These are phyloP conservation scores for Phylloporus sp. DNA, from an alignment of 768 basidiomycete species.

Conservation along the genomic window DNA sequence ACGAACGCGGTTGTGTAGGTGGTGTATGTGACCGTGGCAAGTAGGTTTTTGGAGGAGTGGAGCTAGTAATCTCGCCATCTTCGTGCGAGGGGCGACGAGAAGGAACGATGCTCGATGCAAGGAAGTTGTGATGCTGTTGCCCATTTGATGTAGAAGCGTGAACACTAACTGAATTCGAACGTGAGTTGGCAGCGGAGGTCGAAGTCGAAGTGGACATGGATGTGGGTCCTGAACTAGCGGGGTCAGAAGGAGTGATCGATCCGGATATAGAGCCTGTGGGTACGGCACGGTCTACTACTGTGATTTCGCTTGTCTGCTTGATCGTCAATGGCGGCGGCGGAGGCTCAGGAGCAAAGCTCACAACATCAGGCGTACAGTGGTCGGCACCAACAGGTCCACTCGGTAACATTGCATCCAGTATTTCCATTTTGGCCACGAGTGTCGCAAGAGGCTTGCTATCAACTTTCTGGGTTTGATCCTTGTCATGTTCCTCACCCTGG, in stretches of 20 bases:
- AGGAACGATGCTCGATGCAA: slow-evolving; percentile 5
- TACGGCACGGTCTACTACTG: neutral
- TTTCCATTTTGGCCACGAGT: slow-evolving; percentile 24
- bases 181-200: slow-evolving; percentile 21
- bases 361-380: slow-evolving; percentile 18
- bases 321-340: slow-evolving; percentile 30
- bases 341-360: slow-evolving; percentile 30
- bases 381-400: slow-evolving; percentile 16
- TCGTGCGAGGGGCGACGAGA: slow-evolving; percentile 41
- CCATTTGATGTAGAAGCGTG: slow-evolving; percentile 5
- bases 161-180: slow-evolving; percentile 24
- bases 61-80: slow-evolving; percentile 48
- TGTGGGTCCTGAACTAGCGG: slow-evolving; percentile 7
- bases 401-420: slow-evolving; percentile 20
- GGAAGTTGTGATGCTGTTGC: neutral
- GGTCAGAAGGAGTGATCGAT: slow-evolving; percentile 1
- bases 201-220: slow-evolving; percentile 23
- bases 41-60: slow-evolving; percentile 34
- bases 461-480: slow-evolving; percentile 6
- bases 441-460: slow-evolving; percentile 7
- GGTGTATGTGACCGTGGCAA: slow-evolving; percentile 41
- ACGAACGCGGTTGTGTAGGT: slow-evolving; percentile 48
- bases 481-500: neutral
- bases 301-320: slow-evolving; percentile 17
- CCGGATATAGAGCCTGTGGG: neutral